Base-by-base conservation (phyloP, 306 rosid genomes). In the Lupinus albus region DNA sequence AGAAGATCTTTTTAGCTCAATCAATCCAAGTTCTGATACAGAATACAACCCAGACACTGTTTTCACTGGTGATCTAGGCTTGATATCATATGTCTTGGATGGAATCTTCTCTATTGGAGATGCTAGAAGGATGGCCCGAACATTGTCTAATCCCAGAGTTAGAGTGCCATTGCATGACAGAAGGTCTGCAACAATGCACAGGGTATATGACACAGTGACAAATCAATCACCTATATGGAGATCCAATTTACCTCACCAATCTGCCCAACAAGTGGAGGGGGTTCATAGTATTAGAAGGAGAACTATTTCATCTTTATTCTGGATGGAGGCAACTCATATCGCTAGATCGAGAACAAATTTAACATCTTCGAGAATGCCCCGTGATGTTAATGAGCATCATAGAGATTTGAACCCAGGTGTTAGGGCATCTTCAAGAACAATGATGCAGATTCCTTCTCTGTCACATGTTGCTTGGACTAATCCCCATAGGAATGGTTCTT, bases 1-100 rank as follows among this genome's bases (percentile, higher is more conserved):
- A 35, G 83, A 80, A 63, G 92, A 84, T 58, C 76, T 91, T 15
- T 67, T 86, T 32, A 91, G 91, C 86, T 55, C 88, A 13, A 74
- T 86, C 53, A 74, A 63, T 67, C 68, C 78, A 8, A 78, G 81
- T 60, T n/a, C 78, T 75, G 76, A 13, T 48, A 82, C 28, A 17
- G 89, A 72, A 38, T 4, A 45, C 65, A 21, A 61, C 36, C 57
- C 63, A 10, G 77, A 74, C 39, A 48, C 32, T 45, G n/a, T 20
- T 50, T 11, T 51, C 42, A 15, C 81, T 1, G 76, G 51, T 20
- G 76, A 58, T 21, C 10, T 79, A 13, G 77, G 68, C 44, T 48
- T 76, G 74, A 56, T 84, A 81, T 53, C 82, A n/a, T 48, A 76
- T 6, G 50, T 87, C 63, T 48, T 79, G 1, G 10, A 49, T 47